These are phyloP conservation scores for Neonectria magnoliae DNA, from an alignment of 2,329 filamentous ascomycete genomes.

Conservation along the genomic window DNA sequence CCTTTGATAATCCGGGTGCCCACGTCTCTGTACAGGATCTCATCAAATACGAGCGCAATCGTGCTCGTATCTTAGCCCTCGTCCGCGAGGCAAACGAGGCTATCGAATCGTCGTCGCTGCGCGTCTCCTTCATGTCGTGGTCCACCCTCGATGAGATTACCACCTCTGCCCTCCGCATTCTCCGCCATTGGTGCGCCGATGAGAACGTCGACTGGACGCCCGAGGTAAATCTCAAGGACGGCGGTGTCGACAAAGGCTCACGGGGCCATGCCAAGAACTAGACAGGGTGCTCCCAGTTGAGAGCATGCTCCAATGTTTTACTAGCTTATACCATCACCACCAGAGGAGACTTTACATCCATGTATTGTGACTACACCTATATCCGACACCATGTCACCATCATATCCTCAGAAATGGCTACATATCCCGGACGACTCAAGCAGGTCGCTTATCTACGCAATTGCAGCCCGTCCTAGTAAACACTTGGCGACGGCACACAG, in stretches of 20 bases:
- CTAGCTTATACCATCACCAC: constrained; percentile 15
- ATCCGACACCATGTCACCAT: background rate
- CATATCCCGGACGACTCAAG: constrained; percentile 1
- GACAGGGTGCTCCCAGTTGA: background rate
- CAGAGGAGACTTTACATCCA: constrained; percentile 12
- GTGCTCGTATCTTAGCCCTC: constrained; percentile 41
- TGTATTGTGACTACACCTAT: constrained; percentile 17
- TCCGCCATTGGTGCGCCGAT: constrained; percentile 56
- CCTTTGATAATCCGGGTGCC: constrained; percentile 29
- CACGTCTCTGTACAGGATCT: constrained; percentile 34
- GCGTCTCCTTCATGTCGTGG: constrained; percentile 52
- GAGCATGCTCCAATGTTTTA: constrained; percentile 12
- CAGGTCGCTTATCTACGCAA: background rate
- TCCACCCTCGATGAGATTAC: constrained; percentile 57
- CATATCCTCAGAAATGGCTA: constrained; percentile 7
- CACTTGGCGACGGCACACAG: background rate
- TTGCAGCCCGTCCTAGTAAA: background rate
- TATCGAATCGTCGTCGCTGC: constrained; percentile 44
- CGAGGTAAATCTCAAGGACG: constrained; percentile 46
- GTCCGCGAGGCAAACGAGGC: constrained; percentile 46
- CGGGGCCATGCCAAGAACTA: background rate
- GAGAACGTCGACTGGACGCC: constrained; percentile 59
- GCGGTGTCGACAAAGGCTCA: constrained; percentile 7
- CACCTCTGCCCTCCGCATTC: constrained; percentile 49
- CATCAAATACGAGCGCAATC: constrained; percentile 41